Percentiles rank a stretch among this genome's conserved stretches.
Evolutionary conservation across 1,284 basidiomycete species (phyloP).

Genomic region (Ganoderma meredithae): DNA sequence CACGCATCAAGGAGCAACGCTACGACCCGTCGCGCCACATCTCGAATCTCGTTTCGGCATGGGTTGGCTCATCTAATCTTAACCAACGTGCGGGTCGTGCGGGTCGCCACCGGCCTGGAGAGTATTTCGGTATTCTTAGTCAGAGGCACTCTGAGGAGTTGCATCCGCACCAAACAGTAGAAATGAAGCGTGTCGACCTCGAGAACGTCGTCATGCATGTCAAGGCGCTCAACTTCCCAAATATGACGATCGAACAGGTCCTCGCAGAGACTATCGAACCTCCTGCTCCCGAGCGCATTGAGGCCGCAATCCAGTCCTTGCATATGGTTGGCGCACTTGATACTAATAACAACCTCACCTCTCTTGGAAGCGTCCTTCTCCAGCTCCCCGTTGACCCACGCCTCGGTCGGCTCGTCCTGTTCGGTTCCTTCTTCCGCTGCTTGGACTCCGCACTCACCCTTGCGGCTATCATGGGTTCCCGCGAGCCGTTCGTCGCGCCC

Average conservation of each 20-base stretch:
- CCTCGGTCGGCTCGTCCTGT: slow-evolving; percentile 90
- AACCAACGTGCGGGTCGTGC: slow-evolving; percentile 95
- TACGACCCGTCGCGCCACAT: slow-evolving; percentile 81
- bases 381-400: slow-evolving; percentile 92
- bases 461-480: slow-evolving; percentile 89
- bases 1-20: slow-evolving; percentile 90
- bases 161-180: slow-evolving; percentile 88
- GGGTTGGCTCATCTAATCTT: slow-evolving; percentile 79
- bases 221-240: slow-evolving; percentile 94
- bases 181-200: slow-evolving; percentile 95
- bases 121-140: slow-evolving; percentile 90
- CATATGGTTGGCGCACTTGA: slow-evolving; percentile 92
- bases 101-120: slow-evolving; percentile 90
- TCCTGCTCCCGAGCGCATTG: slow-evolving; percentile 81
- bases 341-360: slow-evolving; percentile 79
- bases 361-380: slow-evolving; percentile 88
- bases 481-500: slow-evolving; percentile 92
- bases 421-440: slow-evolving; percentile 94
- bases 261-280: slow-evolving; percentile 90
- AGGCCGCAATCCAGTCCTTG: slow-evolving; percentile 83
- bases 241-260: slow-evolving; percentile 89
- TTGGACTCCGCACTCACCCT: slow-evolving; percentile 90
- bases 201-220: slow-evolving; percentile 96
- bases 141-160: slow-evolving; percentile 69
- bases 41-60: slow-evolving; percentile 37